Evolutionary conservation across 805 yeast species (phyloP).

Genomic region (Metschnikowia colocasiae): DNA sequence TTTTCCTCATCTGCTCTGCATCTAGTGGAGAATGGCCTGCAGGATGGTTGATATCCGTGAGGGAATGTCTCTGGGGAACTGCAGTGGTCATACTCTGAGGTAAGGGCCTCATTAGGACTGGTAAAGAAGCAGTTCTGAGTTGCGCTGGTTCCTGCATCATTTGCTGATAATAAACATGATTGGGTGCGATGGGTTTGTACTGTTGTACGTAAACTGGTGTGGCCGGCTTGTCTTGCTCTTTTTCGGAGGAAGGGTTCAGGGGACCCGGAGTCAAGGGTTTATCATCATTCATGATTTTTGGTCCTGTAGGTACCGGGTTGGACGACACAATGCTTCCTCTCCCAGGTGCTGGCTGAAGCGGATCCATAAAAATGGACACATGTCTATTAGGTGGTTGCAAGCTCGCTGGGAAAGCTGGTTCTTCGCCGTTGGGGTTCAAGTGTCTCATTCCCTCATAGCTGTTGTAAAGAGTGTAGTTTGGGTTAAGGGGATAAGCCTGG

Average conservation of each 20-base stretch:
- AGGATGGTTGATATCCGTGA: conserved; percentile 5
- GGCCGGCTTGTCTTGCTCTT: conserved; percentile 3
- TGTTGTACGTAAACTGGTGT: conserved; percentile 14
- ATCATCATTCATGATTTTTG: conserved; percentile 1
- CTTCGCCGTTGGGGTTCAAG: conserved; percentile 1
- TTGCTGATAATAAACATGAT: conserved; percentile 16
- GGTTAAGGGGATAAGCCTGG: conserved; percentile 35
- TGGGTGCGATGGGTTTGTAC: conserved; percentile 17
- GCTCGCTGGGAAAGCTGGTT: background rate
- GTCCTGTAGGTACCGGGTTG: background rate
- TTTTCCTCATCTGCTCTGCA: conserved; percentile 1
- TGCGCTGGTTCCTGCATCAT: conserved; percentile 13
- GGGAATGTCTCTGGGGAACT: conserved; percentile 15
- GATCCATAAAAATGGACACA: conserved; percentile 39
- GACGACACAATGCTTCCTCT: background rate
- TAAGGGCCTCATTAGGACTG: conserved; percentile 14
- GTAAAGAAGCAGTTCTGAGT: conserved; percentile 16
- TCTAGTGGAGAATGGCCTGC: background rate
- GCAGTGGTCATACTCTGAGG: conserved; percentile 8
- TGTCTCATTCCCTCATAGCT: conserved; percentile 13
- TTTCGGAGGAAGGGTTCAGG: background rate
- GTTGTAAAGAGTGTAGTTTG: conserved; percentile 31
- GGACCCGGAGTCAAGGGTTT: conserved; percentile 4
- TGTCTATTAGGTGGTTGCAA: conserved; percentile 29
- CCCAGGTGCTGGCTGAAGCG: conserved; percentile 30